These are phyloP conservation scores for Teunomyces lycoperdinae DNA, from an alignment of 805 yeast species.

Conservation along the genomic window DNA sequence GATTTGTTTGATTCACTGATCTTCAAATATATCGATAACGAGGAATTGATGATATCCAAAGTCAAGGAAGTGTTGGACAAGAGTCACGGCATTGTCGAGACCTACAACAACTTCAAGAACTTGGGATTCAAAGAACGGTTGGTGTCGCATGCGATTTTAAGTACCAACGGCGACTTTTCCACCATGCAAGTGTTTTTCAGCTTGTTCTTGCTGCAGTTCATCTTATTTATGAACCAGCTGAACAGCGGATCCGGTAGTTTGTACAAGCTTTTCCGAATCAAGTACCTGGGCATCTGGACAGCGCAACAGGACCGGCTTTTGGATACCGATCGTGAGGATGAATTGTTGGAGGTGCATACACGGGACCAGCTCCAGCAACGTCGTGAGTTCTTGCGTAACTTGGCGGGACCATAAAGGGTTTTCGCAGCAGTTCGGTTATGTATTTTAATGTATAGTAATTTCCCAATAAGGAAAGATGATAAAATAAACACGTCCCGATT, in stretches of 20 bases:
- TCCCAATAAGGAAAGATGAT: not conserved
- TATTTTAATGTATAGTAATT: not conserved
- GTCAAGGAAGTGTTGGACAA: slow-evolving; percentile 4
- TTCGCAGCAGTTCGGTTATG: not conserved
- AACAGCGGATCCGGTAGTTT: not conserved
- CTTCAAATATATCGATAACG: slow-evolving; percentile 5
- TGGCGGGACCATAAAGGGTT: not conserved
- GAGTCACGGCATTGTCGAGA: not conserved
- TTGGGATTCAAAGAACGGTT: slow-evolving; percentile 11
- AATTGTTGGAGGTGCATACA: slow-evolving; percentile 5
- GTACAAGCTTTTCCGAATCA: not conserved
- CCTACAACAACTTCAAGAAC: slow-evolving; percentile 5
- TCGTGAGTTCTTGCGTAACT: slow-evolving; percentile 5
- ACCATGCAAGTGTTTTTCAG: slow-evolving; percentile 4
- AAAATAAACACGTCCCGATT: not conserved
- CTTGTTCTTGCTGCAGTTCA: not conserved
- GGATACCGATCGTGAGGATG: slow-evolving; percentile 5
- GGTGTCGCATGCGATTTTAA: slow-evolving; percentile 9
- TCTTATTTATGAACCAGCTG: not conserved
- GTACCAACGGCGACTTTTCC: slow-evolving; percentile 6
- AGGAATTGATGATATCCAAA: not conserved
- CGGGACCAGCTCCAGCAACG: slow-evolving; percentile 5
- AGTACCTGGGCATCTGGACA: slow-evolving; percentile 4
- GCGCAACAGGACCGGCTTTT: slow-evolving; percentile 4
- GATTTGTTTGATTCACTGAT: slow-evolving; percentile 3